Percentiles rank a stretch among this genome's conserved stretches.
These are phyloP conservation scores for Nephelium lappaceum DNA, from an alignment of 345 rosid genomes.

Conservation along the genomic window DNA sequence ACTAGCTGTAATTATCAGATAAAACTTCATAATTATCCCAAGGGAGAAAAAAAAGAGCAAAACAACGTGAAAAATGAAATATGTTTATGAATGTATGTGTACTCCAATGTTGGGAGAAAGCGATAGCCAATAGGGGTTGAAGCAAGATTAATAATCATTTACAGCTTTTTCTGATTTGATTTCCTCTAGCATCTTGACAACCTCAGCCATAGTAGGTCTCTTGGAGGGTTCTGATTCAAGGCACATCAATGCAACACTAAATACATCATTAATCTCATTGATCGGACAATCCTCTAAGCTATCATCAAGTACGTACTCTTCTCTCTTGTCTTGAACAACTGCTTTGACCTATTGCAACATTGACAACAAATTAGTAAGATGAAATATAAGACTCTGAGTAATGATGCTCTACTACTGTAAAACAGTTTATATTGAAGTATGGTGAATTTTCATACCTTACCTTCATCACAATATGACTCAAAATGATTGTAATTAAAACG, in stretches of 20 bases:
- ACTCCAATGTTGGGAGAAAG: not conserved
- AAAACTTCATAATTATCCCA: not conserved
- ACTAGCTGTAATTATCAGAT: not conserved
- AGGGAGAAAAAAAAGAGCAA: not conserved
- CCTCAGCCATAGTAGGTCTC: slow-evolving; percentile 86
- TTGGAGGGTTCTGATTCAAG: slow-evolving; percentile 77
- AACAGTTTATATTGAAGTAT: no score
- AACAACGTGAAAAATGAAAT: not conserved
- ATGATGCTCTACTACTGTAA: not conserved
- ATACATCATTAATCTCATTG: slow-evolving; percentile 57
- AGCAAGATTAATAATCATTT: slow-evolving; percentile 14
- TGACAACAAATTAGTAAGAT: not conserved
- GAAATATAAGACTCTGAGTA: not conserved
- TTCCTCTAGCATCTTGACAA: slow-evolving; percentile 81
- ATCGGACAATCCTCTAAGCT: slow-evolving; percentile 54
- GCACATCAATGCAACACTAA: slow-evolving; percentile 66
- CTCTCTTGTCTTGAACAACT: slow-evolving; percentile 68
- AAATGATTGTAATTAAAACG: no score
- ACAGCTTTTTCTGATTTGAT: slow-evolving; percentile 34
- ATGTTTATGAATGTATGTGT: not conserved
- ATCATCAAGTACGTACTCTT: slow-evolving; percentile 60
- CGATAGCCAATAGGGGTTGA: not conserved
- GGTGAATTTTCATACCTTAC: not conserved
- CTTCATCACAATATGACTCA: not conserved
- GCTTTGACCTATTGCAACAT: slow-evolving; percentile 60